Percentiles rank a stretch among this genome's conserved stretches.
phyloP scores from a whole-genome alignment of 2,329 filamentous ascomycete species.

The Lasiodiplodia sp. region DNA sequence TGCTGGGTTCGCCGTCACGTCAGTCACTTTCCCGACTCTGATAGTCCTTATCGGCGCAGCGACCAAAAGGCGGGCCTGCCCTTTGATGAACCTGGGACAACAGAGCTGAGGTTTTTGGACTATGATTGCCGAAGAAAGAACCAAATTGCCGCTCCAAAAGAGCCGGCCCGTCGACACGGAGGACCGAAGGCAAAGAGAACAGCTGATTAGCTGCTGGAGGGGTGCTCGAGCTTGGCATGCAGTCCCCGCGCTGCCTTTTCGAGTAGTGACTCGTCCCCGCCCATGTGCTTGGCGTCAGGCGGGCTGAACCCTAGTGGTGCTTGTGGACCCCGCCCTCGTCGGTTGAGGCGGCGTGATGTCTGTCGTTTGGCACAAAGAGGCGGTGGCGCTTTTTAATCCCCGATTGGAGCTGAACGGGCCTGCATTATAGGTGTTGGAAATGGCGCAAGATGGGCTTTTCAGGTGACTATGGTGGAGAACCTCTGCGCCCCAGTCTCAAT shows the following conservation, averaged over 20 bases:
- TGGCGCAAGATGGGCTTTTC: neutral
- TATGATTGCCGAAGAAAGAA: neutral
- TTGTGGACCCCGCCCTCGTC: neutral
- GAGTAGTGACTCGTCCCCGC: neutral
- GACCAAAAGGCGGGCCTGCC: neutral
- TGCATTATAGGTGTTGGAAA: neutral
- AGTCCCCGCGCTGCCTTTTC: neutral
- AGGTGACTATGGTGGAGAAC: conserved; percentile 4
- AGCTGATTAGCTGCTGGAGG: neutral
- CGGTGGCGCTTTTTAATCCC: neutral
- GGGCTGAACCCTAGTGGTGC: neutral
- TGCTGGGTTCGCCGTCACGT: neutral
- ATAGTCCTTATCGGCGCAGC: neutral
- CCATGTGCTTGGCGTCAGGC: neutral
- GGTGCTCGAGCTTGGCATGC: neutral
- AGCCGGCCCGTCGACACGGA: neutral
- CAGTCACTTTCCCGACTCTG: neutral
- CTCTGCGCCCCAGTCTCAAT: neutral
- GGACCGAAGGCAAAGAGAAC: neutral
- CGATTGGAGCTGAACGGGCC: neutral
- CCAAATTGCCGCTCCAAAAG: neutral
- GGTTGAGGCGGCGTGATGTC: neutral
- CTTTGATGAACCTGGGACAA: neutral
- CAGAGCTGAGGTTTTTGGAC: neutral
- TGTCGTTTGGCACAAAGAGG: neutral